Base-by-base conservation (phyloP, 1,284 basidiomycete genomes). In the Pholiota adiposa region DNA sequence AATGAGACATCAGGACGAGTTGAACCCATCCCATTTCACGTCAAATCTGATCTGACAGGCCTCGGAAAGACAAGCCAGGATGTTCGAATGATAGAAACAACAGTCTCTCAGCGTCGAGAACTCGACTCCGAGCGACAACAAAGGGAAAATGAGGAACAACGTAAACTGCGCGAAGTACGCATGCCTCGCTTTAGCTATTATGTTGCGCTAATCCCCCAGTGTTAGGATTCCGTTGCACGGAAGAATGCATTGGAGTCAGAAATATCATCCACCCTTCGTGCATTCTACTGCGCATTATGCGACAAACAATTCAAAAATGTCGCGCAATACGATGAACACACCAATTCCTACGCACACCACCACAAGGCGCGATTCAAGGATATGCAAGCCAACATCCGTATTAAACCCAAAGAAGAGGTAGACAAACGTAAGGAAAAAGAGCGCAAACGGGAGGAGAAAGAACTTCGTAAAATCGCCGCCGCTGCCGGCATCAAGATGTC, bases 271-370 rank as follows among this genome's bases (percentile, higher is more conserved):
- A 86, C 86, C 3, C 80, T 93, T 51, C 81, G 81, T 33, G 79
- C 90, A 6, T 93, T 93, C 75, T 92, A 92, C 70, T 94, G 92
- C 70, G 75, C 79, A 27, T 79, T 92, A 18, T 94, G 92, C 75
- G 90, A 92, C 64, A 93, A 93, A 70, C 91, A 93, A 71, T 93
- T 92, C 74, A 81, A 87, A 69, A 93, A 83, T 52, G 89, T 92
- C 29, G 86, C 89, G 0, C 91, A 92, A 67, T 93, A 90, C 66
- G 91, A 93, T 65, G 91, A 93, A 67, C 91, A 93, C 70, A 91
- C 88, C 51, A 92, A 92, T 66, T 92, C 90, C 2, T 93, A 92
- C 66, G 89, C 90, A 1, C 90, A 93, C 68, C 89, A 91, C 66
- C 91, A 92, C 75, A 92, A 89, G 72, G 88, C 87, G 14, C 86